Evolutionary conservation across 208 protist species (phyloP).

Genomic region (Leishmania amazonensis): DNA sequence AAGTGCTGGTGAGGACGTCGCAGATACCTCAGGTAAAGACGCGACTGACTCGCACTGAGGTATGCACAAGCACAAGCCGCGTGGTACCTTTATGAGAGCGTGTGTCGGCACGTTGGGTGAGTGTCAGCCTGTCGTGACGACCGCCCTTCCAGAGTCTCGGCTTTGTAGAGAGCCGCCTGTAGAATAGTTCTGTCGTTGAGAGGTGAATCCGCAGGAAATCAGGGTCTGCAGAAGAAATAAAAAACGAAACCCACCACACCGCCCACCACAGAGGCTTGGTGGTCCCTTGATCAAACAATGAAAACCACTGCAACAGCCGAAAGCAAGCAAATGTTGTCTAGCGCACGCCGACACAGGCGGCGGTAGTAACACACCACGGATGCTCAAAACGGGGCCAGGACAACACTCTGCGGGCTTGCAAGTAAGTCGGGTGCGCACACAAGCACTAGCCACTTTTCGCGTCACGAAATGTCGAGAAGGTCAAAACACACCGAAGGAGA

Average conservation of each 20-base stretch:
- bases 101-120: not conserved
- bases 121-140: not conserved
- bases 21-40: not conserved
- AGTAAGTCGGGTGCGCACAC: not conserved
- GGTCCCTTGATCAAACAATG: not conserved
- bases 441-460: not conserved
- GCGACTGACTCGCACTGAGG: not conserved
- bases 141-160: not conserved
- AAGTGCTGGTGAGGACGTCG: not conserved
- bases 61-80: not conserved
- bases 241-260: not conserved
- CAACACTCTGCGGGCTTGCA: not conserved
- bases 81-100: not conserved
- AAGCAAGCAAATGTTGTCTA: not conserved
- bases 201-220: not conserved
- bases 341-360: not conserved
- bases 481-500: not conserved
- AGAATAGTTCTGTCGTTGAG: not conserved
- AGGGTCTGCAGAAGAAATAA: not conserved
- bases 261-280: not conserved
- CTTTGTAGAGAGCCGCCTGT: not conserved
- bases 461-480: not conserved
- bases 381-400: not conserved
- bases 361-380: not conserved
- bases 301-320: not conserved